phyloP scores from a whole-genome alignment of 2,329 filamentous ascomycete genomes.

The Cercospora sp. region DNA sequence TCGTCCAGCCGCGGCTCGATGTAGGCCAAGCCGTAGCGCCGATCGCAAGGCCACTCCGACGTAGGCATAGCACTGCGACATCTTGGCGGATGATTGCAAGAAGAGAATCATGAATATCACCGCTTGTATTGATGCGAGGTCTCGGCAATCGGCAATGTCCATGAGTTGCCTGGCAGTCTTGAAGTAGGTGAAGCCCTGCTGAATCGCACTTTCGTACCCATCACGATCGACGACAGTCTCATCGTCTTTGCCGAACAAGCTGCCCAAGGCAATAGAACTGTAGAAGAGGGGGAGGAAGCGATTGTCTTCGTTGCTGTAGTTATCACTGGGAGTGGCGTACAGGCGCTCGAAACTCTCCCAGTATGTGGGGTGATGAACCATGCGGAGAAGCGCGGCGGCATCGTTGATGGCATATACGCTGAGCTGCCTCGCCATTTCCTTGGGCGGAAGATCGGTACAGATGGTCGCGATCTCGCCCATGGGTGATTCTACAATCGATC shows the following conservation, averaged over 20 bases:
- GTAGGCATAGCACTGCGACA: constrained; percentile 55
- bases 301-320: constrained; percentile 49
- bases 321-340: constrained; percentile 63
- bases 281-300: constrained; percentile 52
- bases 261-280: constrained; percentile 50
- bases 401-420: constrained; percentile 63
- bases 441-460: constrained; percentile 66
- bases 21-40: constrained; percentile 53
- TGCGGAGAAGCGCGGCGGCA: constrained; percentile 64
- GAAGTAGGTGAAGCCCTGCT: constrained; percentile 54
- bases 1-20: constrained; percentile 49
- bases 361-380: constrained; percentile 80
- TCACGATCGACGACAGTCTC: constrained; percentile 39
- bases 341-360: constrained; percentile 74
- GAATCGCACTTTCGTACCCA: constrained; percentile 49
- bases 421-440: constrained; percentile 56
- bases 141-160: constrained; percentile 55
- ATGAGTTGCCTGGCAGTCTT: constrained; percentile 50
- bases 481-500: constrained; percentile 60
- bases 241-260: constrained; percentile 48
- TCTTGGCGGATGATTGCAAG: constrained; percentile 53
- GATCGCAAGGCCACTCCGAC: constrained; percentile 54
- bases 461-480: constrained; percentile 51
- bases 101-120: constrained; percentile 57
- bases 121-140: constrained; percentile 52